These are phyloP conservation scores for Sporothrix schenckii DNA, from an alignment of 2,329 filamentous ascomycete species.

Conservation along the genomic window DNA sequence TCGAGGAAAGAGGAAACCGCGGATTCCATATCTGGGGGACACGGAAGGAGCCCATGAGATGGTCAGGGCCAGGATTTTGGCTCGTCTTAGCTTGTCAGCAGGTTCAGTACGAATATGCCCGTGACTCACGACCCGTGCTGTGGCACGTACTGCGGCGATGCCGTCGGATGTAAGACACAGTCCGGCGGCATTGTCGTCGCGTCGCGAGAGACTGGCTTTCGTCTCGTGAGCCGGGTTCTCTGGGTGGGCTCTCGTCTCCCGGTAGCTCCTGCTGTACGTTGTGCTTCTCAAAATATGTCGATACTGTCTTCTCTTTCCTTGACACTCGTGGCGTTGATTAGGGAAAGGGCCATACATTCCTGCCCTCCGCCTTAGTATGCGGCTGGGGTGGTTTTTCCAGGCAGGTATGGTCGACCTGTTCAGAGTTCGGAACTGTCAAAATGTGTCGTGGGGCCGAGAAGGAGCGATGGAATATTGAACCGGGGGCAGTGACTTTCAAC, in stretches of 20 bases:
- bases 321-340: background rate
- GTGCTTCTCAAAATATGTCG: background rate
- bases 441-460: background rate
- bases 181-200: background rate
- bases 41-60: conserved; percentile 16
- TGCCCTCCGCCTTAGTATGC: background rate
- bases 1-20: background rate
- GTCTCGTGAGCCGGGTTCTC: background rate
- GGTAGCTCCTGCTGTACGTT: conserved; percentile 11
- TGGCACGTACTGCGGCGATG: conserved; percentile 7
- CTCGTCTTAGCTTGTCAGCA: conserved; percentile 16
- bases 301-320: background rate
- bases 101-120: background rate
- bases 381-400: background rate
- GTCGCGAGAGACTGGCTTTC: background rate
- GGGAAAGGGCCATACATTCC: too few species aligned
- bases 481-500: background rate
- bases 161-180: background rate
- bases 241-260: conserved; percentile 8
- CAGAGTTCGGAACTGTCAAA: background rate
- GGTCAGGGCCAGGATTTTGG: background rate
- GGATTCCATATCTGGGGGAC: conserved; percentile 1
- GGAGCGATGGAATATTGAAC: background rate
- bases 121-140: conserved; percentile 14
- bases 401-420: background rate